Base-by-base conservation (phyloP, 2,329 filamentous ascomycete species). In the Ophiostoma quercus region DNA sequence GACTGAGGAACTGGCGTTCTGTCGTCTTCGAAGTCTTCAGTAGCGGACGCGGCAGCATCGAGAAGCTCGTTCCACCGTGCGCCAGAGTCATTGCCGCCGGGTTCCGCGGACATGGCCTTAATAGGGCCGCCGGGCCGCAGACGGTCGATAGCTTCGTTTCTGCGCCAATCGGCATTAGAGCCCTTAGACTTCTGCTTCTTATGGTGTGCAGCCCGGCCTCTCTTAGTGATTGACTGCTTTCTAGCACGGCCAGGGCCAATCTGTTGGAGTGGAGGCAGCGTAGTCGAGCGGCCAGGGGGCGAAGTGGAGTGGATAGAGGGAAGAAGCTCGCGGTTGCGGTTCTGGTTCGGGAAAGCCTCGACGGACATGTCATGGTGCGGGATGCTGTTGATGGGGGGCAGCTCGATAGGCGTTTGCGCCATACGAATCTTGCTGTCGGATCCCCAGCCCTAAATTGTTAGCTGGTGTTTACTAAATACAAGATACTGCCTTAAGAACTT, bases 31-130 rank as follows among this genome's bases (percentile, higher is more conserved):
- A 95, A 86, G 75, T 90, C 94, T 80, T 96, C 94, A 2, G 92
- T 96, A 37, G 94, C 93, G 72, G 92, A 97, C 41, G 94, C 93
- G 69, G 85, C 94, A 68, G 94, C 94, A 79, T 97, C 94, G 74
- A 98, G 96, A 72, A 98, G 84, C 79, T 98, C 94, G 79, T 97
- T 92, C 95, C 94, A 98, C 76, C 94, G 86, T 81, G 95, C 96
- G 74, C 92, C 93, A 80, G 91, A 91, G 71, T 91, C 90, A 25
- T 87, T 87, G 19, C n/a, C 11, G 11, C 65, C 39, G 32, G 94
- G 93, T 79, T 97, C 94, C 60, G 92, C 92, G 19, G 92, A 96
- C 74, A 91, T 86, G 70, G 92, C 92, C 80, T 97, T 96, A 73
- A 92, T 88, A 75, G 90, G 88, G 71, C 89, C 86, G 76, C 82